These are phyloP conservation scores for Colletotrichum filicis DNA, from an alignment of 2,329 filamentous ascomycete genomes.

Conservation along the genomic window DNA sequence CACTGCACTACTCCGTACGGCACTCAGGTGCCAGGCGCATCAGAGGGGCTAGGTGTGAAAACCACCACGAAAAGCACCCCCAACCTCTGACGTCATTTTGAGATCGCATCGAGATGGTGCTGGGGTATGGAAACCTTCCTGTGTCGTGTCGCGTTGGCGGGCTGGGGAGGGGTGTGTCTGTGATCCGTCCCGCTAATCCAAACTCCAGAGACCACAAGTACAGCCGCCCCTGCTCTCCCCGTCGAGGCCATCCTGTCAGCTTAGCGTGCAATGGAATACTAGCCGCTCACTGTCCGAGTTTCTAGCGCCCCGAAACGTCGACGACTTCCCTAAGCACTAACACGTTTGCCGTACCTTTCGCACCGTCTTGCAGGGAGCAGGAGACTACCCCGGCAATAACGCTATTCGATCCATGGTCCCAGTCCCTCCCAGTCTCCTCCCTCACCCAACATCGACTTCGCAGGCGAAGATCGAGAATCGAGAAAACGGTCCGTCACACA, in stretches of 20 bases:
- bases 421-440: constrained; percentile 16
- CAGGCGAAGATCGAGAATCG: constrained; percentile 23
- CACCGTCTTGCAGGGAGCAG: neutral
- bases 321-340: neutral
- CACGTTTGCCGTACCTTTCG: neutral
- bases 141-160: constrained; percentile 21
- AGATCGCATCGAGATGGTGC: constrained; percentile 33
- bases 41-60: neutral
- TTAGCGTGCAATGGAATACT: constrained; percentile 2
- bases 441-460: constrained; percentile 26
- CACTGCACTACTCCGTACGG: neutral
- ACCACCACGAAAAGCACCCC: constrained; percentile 8
- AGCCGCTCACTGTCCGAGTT: constrained; percentile 22
- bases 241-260: neutral
- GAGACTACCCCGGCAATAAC: neutral
- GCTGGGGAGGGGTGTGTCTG: constrained; percentile 5
- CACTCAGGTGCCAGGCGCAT: neutral
- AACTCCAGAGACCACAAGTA: neutral
- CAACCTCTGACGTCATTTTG: constrained; percentile 25
- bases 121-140: neutral
- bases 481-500: constrained; percentile 6
- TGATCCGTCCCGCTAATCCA: constrained; percentile 9
- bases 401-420: constrained; percentile 16
- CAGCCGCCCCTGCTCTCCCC: neutral
- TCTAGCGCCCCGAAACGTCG: neutral